A percentile compares a stretch with the other conserved stretches of the same genome.
Evolutionary conservation across 495 filamentous ascomycete genomes (phyloP).

Genomic region (Neurospora sp.): DNA sequence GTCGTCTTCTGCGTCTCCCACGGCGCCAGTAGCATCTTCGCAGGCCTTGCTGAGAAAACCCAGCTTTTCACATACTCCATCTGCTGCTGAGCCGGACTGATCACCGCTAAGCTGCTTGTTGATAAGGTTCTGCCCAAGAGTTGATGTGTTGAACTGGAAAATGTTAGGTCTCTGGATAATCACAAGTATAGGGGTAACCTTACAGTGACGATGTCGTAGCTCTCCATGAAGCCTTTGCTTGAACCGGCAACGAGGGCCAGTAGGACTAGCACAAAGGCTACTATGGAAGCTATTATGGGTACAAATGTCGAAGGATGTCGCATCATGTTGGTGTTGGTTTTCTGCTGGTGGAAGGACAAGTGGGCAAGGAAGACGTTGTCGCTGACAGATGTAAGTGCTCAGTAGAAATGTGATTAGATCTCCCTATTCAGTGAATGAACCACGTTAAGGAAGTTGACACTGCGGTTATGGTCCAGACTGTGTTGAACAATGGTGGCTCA

Average conservation of each 20-base stretch:
- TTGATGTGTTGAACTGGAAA: conserved; percentile 52
- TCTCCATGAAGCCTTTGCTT: conserved; percentile 47
- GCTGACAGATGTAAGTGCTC: background rate
- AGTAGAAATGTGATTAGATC: background rate
- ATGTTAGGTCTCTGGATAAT: background rate
- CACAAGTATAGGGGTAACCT: conserved; percentile 9
- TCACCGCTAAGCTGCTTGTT: conserved; percentile 2
- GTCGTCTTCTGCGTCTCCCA: conserved; percentile 24
- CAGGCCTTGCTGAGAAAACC: conserved; percentile 15
- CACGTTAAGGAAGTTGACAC: background rate
- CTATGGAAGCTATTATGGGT: conserved; percentile 16
- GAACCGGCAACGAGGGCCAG: conserved; percentile 64
- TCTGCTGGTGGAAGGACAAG: background rate
- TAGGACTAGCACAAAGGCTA: conserved; percentile 56
- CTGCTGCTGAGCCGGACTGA: background rate
- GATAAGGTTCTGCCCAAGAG: conserved; percentile 44
- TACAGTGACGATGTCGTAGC: conserved; percentile 58
- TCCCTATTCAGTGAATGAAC: background rate
- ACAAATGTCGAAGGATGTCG: background rate
- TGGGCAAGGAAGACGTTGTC: background rate
- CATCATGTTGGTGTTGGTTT: background rate
- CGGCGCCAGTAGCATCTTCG: conserved; percentile 16
- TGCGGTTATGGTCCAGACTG: background rate
- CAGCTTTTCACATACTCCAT: conserved; percentile 6
- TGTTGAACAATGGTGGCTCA: background rate